A percentile compares a stretch with the other conserved stretches of the same genome.
Conservation (phyloP, 805 yeast species). For the Kockiozyma suomiensis region DNA sequence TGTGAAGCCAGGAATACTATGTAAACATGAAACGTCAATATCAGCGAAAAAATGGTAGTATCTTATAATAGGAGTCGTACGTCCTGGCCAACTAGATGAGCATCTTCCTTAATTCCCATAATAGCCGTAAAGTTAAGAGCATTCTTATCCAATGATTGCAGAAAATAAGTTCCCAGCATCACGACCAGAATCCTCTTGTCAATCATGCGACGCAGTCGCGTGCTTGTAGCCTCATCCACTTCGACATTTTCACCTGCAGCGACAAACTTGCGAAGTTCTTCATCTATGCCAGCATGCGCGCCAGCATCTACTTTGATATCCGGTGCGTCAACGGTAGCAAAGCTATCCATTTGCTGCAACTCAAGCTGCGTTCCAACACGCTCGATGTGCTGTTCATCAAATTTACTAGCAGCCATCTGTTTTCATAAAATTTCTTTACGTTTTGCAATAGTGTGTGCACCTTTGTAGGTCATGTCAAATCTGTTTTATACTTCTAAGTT, state of each 20-base stretch:
- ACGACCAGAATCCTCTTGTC: conserved; percentile 54
- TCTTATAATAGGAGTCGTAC: too few relatives aligned
- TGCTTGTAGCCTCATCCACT: conserved; percentile 4
- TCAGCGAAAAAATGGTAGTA: too few relatives aligned
- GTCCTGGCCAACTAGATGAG: conserved; percentile 48
- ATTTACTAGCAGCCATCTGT: too few relatives aligned
- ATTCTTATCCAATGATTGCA: conserved; percentile 54
- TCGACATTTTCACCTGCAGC: background rate
- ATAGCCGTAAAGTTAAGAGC: conserved; percentile 63
- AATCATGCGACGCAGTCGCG: conserved; percentile 43
- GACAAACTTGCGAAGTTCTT: conserved; percentile 6
- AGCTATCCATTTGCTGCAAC: background rate
- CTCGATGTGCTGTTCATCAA: too few relatives aligned
- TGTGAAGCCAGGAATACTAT: conserved; percentile 41
- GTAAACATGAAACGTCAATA: conserved; percentile 51
- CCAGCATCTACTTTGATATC: background rate
- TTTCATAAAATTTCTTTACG: too few relatives aligned
- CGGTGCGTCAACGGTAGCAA: background rate
- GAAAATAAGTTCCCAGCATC: conserved; percentile 55
- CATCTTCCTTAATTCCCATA: conserved; percentile 56
- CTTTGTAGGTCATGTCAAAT: too few relatives aligned
- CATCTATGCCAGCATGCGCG: conserved; percentile 2
- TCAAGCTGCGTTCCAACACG: background rate
- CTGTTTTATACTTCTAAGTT: background rate
- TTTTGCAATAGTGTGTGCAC: too few relatives aligned